Base-by-base conservation (phyloP, 164 flowering plant species). In the Kalanchoe fedtschenkoi region DNA sequence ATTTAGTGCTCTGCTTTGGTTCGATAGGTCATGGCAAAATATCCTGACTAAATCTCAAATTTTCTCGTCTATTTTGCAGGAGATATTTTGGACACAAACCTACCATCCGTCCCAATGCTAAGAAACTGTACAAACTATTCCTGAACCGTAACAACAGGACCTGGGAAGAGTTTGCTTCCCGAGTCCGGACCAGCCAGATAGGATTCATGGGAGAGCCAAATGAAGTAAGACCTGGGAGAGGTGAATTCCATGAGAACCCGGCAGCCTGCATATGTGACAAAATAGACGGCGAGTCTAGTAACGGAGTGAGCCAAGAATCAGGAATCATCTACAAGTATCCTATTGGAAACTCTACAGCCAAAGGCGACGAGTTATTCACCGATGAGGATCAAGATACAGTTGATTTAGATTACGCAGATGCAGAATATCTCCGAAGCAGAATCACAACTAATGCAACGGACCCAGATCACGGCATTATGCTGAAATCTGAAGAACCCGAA, bases 121-220 rank as follows among this genome's bases (percentile, higher is more conserved):
- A 77, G 53, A 93, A 88, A 66, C 76, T 93, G 16, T 74, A 78
- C 56, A 68, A 74, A 19, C 15, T 85, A 62, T 87, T 88, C 78
- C 30, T 74, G 68, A 77, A 75, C 63, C 75, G 85, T 38, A 60
- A 68, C 24, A 81, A 84, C 78, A 86, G 75, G 88, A 79, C 85
- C 13, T 88, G 97, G 97, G 92, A 87, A 66, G 84, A 79, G 43
- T 93, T 88, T 77, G 75, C 95, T 15, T 90, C 91, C 0, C 71
- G 58, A 60, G 79, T 93, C 35, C 81, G 81, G 26, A 78, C 75
- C 39, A 29, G 59, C 69, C 97, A 90, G 67, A 76, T 66, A 63
- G 97, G 96, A 14, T 93, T 87, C 75, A 88, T 93, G 95, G 99
- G 99, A 58, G 92, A 83, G 65, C 93, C 99, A 28, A 85, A 83